Base-by-base conservation (phyloP, 2,329 filamentous ascomycete genomes). In the Fragosphaeria purpurea region DNA sequence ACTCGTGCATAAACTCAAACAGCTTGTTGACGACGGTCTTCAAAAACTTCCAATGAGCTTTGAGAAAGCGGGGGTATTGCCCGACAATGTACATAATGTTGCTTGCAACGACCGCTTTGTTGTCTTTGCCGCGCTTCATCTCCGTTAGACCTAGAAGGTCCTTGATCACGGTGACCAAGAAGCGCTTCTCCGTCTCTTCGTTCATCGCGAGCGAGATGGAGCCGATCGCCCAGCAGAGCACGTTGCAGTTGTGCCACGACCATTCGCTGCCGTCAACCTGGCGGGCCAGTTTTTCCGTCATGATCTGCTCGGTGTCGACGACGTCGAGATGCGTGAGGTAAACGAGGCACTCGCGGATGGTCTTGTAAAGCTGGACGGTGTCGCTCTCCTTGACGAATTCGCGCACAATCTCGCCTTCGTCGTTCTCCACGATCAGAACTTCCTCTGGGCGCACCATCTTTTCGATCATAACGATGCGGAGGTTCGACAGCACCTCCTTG, bases 81-180 rank as follows among this genome's bases (percentile, higher is more conserved):
- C 93, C 93, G 55, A 98, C 93, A 70, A 98, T 98, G 67, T 98
- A 98, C 93, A 98, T 98, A 63, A 98, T 98, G 71, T 98, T 98
- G 71, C 88, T 95, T 56, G 93, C 93, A 41, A 98, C 93, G 8
- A 98, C 93, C 10, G 93, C 93, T 67, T 98, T 98, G 78, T 98
- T 98, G 73, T 98, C 93, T 63, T 98, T 98, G 56, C 93, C 93
- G 49, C 94, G 87, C 74, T 98, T 98, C 90, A 96, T 96, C 68
- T 98, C 93, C 0, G 93, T 98, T 50, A 98, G 75, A 1, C 93
- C 94, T 33, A 98, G 81, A 7, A 98, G 80, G 62, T 98, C 93
- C 72, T 98, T 98, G 61, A 98, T 98, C 50, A 98, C 94, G 0
- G 93, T 98, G 46, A 98, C 93, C 41, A 98, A 73, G 75, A 98